These are phyloP conservation scores for Amphicarpaea edgeworthii DNA, from an alignment of 306 rosid species.

Conservation along the genomic window DNA sequence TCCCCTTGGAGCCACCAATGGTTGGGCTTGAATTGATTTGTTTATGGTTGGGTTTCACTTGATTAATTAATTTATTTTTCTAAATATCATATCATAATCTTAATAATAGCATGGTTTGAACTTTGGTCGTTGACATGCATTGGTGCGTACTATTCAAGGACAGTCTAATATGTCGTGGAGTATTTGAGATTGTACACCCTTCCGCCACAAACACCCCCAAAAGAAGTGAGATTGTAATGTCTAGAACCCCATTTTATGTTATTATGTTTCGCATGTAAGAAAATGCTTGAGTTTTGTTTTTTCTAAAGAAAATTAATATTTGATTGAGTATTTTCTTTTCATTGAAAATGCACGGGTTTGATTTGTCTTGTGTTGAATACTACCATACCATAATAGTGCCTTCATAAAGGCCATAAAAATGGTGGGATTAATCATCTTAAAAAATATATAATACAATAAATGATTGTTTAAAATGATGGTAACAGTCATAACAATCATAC, in stretches of 20 bases:
- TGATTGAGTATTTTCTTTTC: neutral
- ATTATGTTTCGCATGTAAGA: constrained; percentile 21
- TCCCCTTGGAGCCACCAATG: constrained; percentile 61
- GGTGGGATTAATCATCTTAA: neutral
- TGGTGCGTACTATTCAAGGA: constrained; percentile 37
- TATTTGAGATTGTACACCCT: constrained; percentile 30
- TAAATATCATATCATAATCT: neutral
- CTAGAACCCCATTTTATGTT: constrained; percentile 5
- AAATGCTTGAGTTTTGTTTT: neutral
- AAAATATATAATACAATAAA: no score
- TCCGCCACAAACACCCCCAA: no score
- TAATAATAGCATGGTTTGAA: constrained; percentile 42
- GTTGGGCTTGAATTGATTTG: constrained; percentile 63
- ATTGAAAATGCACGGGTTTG: neutral
- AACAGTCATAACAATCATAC: no score
- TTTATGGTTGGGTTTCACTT: constrained; percentile 62
- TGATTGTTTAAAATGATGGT: no score
- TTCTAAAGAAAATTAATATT: neutral
- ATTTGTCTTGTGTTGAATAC: neutral
- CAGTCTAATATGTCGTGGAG: constrained; percentile 23
- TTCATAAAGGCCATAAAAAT: constrained; percentile 13
- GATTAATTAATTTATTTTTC: constrained; percentile 33
- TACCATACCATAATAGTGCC: neutral
- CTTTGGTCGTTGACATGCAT: constrained; percentile 40
- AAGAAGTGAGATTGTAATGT: constrained; percentile 23